Percentiles rank a stretch among this genome's conserved stretches.
phyloP scores from a whole-genome alignment of 106 monocot genomes.

The Dendrobium huoshanense region DNA sequence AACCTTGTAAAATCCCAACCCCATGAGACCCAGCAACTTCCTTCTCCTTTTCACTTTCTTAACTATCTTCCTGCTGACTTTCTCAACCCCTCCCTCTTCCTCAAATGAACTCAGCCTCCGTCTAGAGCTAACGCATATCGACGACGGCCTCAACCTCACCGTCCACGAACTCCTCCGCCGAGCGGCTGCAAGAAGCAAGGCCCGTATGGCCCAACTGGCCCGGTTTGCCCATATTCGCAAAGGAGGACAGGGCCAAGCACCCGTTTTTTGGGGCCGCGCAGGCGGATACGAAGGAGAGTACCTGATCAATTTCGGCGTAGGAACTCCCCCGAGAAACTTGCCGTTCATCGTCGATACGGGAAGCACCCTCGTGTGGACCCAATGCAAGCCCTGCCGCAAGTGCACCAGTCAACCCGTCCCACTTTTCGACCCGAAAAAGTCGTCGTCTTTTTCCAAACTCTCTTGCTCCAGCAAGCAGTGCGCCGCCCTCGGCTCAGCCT shows the following conservation, averaged over 20 bases:
- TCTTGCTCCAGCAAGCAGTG: conserved; percentile 6
- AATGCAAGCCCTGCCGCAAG: conserved; percentile 8
- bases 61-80: neutral
- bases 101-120: conserved; percentile 1
- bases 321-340: conserved; percentile 5
- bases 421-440: neutral
- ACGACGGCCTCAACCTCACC: neutral
- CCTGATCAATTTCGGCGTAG: conserved; percentile 5
- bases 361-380: conserved; percentile 14
- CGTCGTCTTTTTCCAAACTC: conserved; percentile 7
- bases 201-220: too few relatives aligned
- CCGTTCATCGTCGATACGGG: conserved; percentile 15
- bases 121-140: conserved; percentile 10
- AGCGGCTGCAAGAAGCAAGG: neutral
- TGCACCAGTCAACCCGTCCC: conserved; percentile 8
- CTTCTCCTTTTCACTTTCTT: too few relatives aligned
- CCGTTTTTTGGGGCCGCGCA: neutral
- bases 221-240: neutral
- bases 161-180: neutral
- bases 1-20: too few relatives aligned
- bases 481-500: too few relatives aligned
- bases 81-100: neutral
- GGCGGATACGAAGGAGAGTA: conserved; percentile 12
- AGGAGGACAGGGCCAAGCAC: neutral
- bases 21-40: too few relatives aligned